Conservation (phyloP, 2,329 filamentous ascomycete species). For the Pestalotiopsis sp. region DNA sequence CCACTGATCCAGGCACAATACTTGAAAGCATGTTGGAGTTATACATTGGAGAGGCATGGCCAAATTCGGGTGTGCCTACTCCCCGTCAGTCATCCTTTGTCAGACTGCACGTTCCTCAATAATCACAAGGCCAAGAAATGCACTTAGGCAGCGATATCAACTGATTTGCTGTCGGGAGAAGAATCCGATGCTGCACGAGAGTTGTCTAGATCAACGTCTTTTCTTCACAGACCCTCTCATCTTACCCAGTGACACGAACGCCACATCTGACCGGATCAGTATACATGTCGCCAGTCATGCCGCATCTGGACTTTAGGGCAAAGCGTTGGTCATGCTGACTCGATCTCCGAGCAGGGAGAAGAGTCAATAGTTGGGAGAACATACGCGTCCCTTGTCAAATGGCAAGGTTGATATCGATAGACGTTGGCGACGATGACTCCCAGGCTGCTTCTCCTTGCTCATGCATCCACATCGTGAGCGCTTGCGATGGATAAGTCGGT, state of each 20-base stretch:
- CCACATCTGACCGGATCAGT: not conserved
- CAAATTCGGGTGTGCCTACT: not conserved
- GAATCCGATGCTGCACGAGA: not conserved
- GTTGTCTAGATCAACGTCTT: not conserved
- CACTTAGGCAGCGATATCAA: not conserved
- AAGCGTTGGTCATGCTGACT: not conserved
- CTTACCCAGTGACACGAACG: not conserved
- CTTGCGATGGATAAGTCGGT: not conserved
- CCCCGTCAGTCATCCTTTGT: not conserved
- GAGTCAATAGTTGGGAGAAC: not conserved
- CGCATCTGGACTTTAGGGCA: not conserved
- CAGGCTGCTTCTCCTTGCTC: not conserved
- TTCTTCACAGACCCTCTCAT: not conserved
- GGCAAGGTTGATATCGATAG: not conserved
- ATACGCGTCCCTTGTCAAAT: not conserved
- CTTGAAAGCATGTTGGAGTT: not conserved
- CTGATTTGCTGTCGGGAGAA: not conserved
- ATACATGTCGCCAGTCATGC: not conserved
- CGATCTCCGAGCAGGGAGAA: not conserved
- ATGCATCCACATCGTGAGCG: not conserved
- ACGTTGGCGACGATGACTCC: not conserved
- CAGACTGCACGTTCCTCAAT: not conserved
- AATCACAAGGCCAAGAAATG: not conserved
- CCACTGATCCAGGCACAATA: not conserved
- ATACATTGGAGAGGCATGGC: not conserved